These are phyloP conservation scores for Magnusiomyces tetraspermus DNA, from an alignment of 1,139 yeast genomes.

Conservation along the genomic window DNA sequence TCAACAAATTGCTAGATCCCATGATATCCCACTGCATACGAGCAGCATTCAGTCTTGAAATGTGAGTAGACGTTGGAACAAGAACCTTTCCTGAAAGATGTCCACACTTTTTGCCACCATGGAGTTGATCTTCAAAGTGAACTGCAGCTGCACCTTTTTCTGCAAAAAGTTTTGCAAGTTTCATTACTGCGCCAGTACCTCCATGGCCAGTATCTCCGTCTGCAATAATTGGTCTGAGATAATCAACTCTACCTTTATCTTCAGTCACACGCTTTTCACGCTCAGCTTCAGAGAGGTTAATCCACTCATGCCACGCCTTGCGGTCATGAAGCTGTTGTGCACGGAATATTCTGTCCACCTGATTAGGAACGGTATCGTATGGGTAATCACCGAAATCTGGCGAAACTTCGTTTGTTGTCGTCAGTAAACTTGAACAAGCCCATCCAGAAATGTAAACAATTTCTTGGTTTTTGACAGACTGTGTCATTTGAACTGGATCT, in stretches of 20 bases:
- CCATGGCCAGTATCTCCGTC: slow-evolving; percentile 66
- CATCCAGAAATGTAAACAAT: slow-evolving; percentile 56
- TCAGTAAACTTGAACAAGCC: slow-evolving; percentile 46
- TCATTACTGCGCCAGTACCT: slow-evolving; percentile 56
- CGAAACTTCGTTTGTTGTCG: slow-evolving; percentile 50
- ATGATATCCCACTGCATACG: slow-evolving; percentile 57
- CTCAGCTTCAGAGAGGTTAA: slow-evolving; percentile 29
- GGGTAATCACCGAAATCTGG: slow-evolving; percentile 60
- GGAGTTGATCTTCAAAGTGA: slow-evolving; percentile 55
- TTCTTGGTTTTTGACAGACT: slow-evolving; percentile 45
- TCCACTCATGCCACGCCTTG: slow-evolving; percentile 42
- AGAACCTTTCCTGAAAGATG: slow-evolving; percentile 55
- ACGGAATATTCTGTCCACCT: slow-evolving; percentile 49
- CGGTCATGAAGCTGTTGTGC: slow-evolving; percentile 53
- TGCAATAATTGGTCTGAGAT: slow-evolving; percentile 53
- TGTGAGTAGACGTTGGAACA: slow-evolving; percentile 52
- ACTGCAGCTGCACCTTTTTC: slow-evolving; percentile 60
- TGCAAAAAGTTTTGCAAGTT: slow-evolving; percentile 52
- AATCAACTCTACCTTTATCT: slow-evolving; percentile 37
- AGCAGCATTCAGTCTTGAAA: slow-evolving; percentile 48
- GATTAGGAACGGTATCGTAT: slow-evolving; percentile 57
- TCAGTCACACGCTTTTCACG: slow-evolving; percentile 20
- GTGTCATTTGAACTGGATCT: slow-evolving; percentile 56
- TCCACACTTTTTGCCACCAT: slow-evolving; percentile 60
- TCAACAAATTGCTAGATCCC: slow-evolving; percentile 49